phyloP scores from a whole-genome alignment of 495 filamentous ascomycete genomes.

The Sporormia fimetaria region DNA sequence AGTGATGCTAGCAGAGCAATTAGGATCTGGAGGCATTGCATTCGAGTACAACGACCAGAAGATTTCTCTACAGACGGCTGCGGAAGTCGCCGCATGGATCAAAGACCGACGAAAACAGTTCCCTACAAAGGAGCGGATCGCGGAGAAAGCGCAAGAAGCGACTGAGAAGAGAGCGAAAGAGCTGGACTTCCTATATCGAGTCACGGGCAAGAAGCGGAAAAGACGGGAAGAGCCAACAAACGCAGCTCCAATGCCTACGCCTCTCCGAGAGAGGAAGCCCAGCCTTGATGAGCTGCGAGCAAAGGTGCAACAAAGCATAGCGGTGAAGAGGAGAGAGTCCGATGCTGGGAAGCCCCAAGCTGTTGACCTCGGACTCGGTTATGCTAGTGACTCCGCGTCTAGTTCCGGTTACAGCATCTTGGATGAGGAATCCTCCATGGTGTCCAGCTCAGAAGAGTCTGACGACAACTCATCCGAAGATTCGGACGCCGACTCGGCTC shows the following conservation, averaged over 20 bases:
- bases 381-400: slow-evolving; percentile 11
- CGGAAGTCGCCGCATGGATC: slow-evolving; percentile 72
- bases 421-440: slow-evolving; percentile 14
- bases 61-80: slow-evolving; percentile 38
- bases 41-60: slow-evolving; percentile 31
- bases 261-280: slow-evolving; percentile 15
- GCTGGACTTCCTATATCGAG: slow-evolving; percentile 13
- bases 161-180: slow-evolving; percentile 17
- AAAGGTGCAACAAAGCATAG: slow-evolving; percentile 13
- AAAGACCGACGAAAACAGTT: slow-evolving; percentile 66
- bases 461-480: slow-evolving; percentile 1
- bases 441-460: slow-evolving; percentile 11
- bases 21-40: background rate
- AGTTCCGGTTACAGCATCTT: slow-evolving; percentile 1
- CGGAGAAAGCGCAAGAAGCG: slow-evolving; percentile 33
- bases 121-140: slow-evolving; percentile 58
- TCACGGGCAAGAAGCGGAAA: slow-evolving; percentile 17
- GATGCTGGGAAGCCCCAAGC: background rate
- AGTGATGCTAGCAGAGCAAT: slow-evolving; percentile 28
- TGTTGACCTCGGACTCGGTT: slow-evolving; percentile 15
- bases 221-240: slow-evolving; percentile 33
- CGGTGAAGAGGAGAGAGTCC: slow-evolving; percentile 4
- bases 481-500: slow-evolving; percentile 7
- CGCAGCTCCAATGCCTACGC: background rate
- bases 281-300: slow-evolving; percentile 2